Conservation (phyloP, 192 early-diverging fungal species). For the Coemansia sp. region DNA sequence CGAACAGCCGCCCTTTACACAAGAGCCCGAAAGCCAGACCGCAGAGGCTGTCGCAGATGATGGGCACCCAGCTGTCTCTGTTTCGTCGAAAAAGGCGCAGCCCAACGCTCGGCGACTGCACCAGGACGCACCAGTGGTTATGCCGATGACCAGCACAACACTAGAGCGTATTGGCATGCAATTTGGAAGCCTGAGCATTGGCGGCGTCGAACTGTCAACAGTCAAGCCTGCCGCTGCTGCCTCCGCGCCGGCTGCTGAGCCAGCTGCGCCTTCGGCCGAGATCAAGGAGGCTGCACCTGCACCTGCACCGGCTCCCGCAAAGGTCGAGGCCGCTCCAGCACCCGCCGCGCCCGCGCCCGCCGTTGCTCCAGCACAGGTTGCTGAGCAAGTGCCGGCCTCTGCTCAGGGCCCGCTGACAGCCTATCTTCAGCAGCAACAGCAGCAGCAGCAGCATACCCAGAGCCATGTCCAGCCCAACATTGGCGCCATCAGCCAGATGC, state of each 20-base stretch:
- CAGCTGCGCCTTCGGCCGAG: slow-evolving; percentile 21
- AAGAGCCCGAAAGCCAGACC: slow-evolving; percentile 6
- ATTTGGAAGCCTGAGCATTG: slow-evolving; percentile 78
- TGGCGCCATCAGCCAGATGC: slow-evolving; percentile 56
- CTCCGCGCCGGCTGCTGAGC: slow-evolving; percentile 44
- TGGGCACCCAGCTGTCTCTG: slow-evolving; percentile 5
- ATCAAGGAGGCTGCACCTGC: slow-evolving; percentile 20
- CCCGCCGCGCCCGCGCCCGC: slow-evolving; percentile 20
- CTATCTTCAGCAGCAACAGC: slow-evolving; percentile 47
- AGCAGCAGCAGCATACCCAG: slow-evolving; percentile 37
- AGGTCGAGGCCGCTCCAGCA: slow-evolving; percentile 17
- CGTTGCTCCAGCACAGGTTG: slow-evolving; percentile 1
- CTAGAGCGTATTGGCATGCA: slow-evolving; percentile 70
- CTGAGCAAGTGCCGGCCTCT: slow-evolving; percentile 7
- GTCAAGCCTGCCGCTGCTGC: slow-evolving; percentile 52
- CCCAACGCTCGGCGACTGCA: slow-evolving; percentile 71
- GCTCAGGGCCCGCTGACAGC: not conserved
- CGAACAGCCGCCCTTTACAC: not conserved
- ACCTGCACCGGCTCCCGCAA: slow-evolving; percentile 8
- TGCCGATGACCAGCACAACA: slow-evolving; percentile 69
- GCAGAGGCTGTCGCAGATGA: slow-evolving; percentile 13
- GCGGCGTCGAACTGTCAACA: slow-evolving; percentile 56
- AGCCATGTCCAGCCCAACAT: slow-evolving; percentile 17
- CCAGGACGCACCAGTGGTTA: slow-evolving; percentile 89
- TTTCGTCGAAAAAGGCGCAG: slow-evolving; percentile 27